These are phyloP conservation scores for Nematocida sp. DNA, from an alignment of 371 early-diverging fungal species.

Conservation along the genomic window DNA sequence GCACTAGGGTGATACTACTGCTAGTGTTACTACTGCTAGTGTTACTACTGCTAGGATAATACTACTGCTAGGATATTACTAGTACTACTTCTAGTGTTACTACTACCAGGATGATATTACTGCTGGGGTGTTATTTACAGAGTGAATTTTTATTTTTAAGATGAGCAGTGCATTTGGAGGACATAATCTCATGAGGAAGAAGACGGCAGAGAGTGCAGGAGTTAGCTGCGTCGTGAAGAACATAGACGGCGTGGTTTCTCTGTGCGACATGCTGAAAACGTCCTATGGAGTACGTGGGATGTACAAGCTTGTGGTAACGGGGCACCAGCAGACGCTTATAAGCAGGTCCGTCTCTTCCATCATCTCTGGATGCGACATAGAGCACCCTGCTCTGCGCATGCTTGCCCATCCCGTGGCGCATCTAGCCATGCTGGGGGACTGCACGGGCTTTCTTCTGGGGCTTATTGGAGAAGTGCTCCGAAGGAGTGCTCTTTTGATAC, in stretches of 20 bases:
- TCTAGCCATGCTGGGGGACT: slow-evolving; percentile 57
- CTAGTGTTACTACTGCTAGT: no score
- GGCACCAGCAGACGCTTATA: slow-evolving; percentile 24
- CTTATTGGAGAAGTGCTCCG: slow-evolving; percentile 53
- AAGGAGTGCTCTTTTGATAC: slow-evolving; percentile 41
- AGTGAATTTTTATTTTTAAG: slow-evolving; percentile 30
- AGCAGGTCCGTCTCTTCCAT: slow-evolving; percentile 53
- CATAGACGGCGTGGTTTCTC: slow-evolving; percentile 35
- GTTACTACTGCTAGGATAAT: no score
- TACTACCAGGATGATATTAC: not conserved
- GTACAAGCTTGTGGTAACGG: slow-evolving; percentile 51
- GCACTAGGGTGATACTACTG: no score
- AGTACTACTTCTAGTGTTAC: no score
- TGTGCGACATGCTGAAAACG: slow-evolving; percentile 36
- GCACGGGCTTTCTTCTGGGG: slow-evolving; percentile 56
- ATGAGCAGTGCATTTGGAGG: slow-evolving; percentile 42
- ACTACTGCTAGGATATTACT: no score
- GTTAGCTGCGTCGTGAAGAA: slow-evolving; percentile 42
- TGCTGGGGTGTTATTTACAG: not conserved
- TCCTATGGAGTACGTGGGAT: slow-evolving; percentile 45
- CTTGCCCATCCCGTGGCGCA: slow-evolving; percentile 58
- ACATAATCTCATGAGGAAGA: slow-evolving; percentile 39
- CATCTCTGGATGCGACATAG: slow-evolving; percentile 55
- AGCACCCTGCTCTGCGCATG: slow-evolving; percentile 62
- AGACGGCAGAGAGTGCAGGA: slow-evolving; percentile 41